Conservation (phyloP, 2,329 filamentous ascomycete species). For the Neopestalotiopsis rosae region DNA sequence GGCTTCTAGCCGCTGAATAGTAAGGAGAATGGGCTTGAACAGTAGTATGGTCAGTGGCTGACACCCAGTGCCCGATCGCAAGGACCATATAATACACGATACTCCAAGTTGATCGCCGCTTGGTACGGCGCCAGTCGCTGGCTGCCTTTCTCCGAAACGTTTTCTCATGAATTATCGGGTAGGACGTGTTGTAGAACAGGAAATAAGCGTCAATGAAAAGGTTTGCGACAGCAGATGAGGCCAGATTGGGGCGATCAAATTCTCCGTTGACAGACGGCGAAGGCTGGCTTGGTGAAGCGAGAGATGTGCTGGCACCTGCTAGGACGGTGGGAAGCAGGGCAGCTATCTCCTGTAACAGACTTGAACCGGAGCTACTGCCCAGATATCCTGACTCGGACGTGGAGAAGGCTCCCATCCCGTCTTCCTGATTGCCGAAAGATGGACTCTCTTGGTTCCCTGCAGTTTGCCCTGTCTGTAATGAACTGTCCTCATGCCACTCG, state of each 20-base stretch:
- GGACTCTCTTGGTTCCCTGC: conserved; percentile 17
- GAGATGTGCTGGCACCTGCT: background rate
- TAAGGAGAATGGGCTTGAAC: conserved; percentile 22
- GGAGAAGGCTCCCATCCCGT: conserved; percentile 32
- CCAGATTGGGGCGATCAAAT: conserved; percentile 17
- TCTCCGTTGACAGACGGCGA: background rate
- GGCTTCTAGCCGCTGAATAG: conserved; percentile 35
- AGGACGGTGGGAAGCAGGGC: background rate
- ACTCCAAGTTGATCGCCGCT: conserved; percentile 23
- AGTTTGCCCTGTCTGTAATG: background rate
- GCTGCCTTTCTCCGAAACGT: conserved; percentile 45
- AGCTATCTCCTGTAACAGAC: conserved; percentile 30
- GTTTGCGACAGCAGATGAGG: conserved; percentile 20
- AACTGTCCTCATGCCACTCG: conserved; percentile 28
- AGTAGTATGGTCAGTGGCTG: conserved; percentile 25
- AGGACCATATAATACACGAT: conserved; percentile 39
- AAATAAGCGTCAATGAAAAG: conserved; percentile 49
- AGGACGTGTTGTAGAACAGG: conserved; percentile 47
- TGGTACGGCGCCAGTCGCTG: conserved; percentile 18
- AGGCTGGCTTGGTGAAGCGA: background rate
- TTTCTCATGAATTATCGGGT: conserved; percentile 52
- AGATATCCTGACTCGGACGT: conserved; percentile 31
- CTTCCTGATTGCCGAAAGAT: conserved; percentile 19
- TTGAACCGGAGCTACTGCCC: conserved; percentile 34
- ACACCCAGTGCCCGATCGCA: conserved; percentile 43